Base-by-base conservation (phyloP, 1,284 basidiomycete genomes). In the Sanguinoderma infundibulare region DNA sequence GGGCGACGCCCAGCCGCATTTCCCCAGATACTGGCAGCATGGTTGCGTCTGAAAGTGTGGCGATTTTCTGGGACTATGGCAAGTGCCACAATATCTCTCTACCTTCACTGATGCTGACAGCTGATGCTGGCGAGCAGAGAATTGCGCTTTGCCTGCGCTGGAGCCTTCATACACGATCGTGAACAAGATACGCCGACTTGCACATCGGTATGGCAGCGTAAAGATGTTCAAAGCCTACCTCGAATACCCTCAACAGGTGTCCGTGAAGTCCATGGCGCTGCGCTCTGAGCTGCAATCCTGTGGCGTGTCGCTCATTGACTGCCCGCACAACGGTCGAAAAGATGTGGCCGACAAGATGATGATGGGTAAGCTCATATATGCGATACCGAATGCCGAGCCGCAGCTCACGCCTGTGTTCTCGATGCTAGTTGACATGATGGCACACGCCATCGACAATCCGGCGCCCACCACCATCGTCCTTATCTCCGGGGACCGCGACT, bases 11-110 rank as follows among this genome's bases (percentile, higher is more conserved):
- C 28, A 22, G 3, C 42, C 5, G 14, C 42, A 9, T 46, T 28
- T 22, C 42, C 24, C 28, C 24, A 2, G 24, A 22, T 15, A 28
- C 24, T 17, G 20, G 12, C 12, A 20, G 15, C 14, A 46, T 14
- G 12, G 42, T 46, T 26, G 28, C 32, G 42, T n/a, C 47, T 34
- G 47, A 50, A 35, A 34, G 47, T 9, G 83, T 86, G 34, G 84
- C 82, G 38, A 77, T 88, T 24, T 88, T 86, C 63, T 88, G 87
- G 86, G 86, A 87, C 68, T 84, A 83, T 65, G 86, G 85, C 85
- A 55, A 36, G 81, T 72, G 5, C 30, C 40, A 3, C n/a, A n/a
- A 34, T 20, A 34, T 39, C 10, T 28, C 42, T n/a, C 40, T 38
- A 55, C n/a, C 12, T 22, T n/a, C 22, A 2, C 38, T 28, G 26